Conservation (phyloP, 768 basidiomycete genomes). For the Mycena sanguinolenta region DNA sequence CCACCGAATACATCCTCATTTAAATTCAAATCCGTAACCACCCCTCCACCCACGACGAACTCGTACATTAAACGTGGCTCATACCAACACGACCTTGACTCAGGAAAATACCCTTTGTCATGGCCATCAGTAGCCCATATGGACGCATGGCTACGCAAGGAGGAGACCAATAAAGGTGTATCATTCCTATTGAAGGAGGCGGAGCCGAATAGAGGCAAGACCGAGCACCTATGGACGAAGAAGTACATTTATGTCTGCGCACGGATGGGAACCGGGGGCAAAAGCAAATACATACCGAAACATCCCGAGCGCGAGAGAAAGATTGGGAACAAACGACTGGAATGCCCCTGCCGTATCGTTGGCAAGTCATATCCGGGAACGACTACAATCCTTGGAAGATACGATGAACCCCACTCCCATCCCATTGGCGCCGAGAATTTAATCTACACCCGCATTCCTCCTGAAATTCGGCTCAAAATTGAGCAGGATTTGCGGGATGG, state of each 20-base stretch:
- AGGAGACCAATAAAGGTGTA: no score
- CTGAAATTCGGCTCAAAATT: neutral
- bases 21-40: no score
- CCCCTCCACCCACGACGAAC: no score
- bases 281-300: slow-evolving; percentile 17
- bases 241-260: slow-evolving; percentile 25
- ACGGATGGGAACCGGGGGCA: slow-evolving; percentile 14
- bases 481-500: neutral
- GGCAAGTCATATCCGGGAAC: neutral
- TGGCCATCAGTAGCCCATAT: no score
- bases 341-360: neutral
- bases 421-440: neutral
- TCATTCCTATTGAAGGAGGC: slow-evolving; percentile 2
- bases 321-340: neutral
- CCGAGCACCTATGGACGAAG: neutral
- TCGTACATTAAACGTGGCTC: no score
- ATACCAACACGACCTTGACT: no score
- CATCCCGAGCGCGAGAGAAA: no score
- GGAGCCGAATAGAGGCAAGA: slow-evolving; percentile 1
- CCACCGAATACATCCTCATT: no score
- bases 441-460: neutral
- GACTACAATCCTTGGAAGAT: neutral
- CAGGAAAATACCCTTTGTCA: no score
- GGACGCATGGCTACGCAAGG: no score
- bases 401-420: neutral